These are phyloP conservation scores for Eucalyptus lansdowneana DNA, from an alignment of 345 rosid genomes.

Conservation along the genomic window DNA sequence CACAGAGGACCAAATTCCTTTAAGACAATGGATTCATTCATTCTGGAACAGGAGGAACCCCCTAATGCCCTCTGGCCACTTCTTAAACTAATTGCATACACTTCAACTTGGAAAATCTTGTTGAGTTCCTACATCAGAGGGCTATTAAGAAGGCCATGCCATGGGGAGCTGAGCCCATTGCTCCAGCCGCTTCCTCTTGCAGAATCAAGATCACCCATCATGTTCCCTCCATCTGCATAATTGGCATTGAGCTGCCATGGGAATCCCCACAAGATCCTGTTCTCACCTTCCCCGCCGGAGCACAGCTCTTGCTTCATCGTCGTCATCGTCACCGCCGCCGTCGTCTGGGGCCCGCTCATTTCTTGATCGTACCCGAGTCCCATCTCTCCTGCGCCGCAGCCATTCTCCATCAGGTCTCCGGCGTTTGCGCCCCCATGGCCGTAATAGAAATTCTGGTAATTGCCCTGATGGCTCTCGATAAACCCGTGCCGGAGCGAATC, in stretches of 20 bases:
- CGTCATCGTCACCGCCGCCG: not conserved
- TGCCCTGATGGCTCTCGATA: conserved; percentile 24
- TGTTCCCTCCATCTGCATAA: not conserved
- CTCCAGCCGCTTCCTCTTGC: not conserved
- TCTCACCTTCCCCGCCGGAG: conserved; percentile 23
- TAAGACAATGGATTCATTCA: not conserved
- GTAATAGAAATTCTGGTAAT: conserved; percentile 20
- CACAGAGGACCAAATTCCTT: not conserved
- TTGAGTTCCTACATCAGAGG: not conserved
- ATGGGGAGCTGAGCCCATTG: not conserved
- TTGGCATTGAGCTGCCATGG: conserved; percentile 64
- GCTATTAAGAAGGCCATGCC: not conserved
- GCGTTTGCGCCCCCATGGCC: conserved; percentile 25
- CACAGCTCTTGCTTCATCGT: conserved; percentile 56
- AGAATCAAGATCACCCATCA: not conserved
- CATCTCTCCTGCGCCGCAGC: conserved; percentile 12
- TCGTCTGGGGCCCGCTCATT: not conserved
- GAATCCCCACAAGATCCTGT: conserved; percentile 45
- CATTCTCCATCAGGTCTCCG: conserved; percentile 10
- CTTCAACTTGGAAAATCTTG: not conserved
- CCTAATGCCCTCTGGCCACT: not conserved
- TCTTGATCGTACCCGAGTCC: conserved; percentile 21
- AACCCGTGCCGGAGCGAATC: conserved; percentile 19
- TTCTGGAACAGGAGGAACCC: not conserved
- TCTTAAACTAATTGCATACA: not conserved